A percentile compares a stretch with the other conserved stretches of the same genome.
Evolutionary conservation across 148 eudicot species (phyloP).

Genomic region (Vaccinium macrocarpon): DNA sequence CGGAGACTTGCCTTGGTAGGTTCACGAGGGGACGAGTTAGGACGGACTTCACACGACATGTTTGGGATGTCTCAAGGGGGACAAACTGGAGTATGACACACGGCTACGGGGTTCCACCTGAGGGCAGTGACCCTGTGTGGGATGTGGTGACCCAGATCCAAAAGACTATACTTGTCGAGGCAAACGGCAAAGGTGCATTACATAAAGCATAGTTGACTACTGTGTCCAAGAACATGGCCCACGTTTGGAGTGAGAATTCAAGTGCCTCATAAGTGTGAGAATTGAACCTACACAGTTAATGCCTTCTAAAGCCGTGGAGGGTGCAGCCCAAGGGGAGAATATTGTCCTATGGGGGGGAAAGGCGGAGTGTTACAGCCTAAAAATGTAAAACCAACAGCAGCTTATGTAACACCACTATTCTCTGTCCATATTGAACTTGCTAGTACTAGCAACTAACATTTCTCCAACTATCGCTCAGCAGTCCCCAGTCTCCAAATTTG

Average conservation of each 20-base stretch:
- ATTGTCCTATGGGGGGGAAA: background rate
- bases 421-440: slow-evolving; percentile 12
- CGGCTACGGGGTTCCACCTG: background rate
- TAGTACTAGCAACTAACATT: background rate
- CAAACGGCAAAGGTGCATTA: background rate
- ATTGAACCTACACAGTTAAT: background rate
- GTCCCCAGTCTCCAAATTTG: background rate
- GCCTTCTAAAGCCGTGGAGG: background rate
- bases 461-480: background rate
- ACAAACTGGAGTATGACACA: background rate
- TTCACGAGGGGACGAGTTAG: background rate
- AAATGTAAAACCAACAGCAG: background rate
- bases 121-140: background rate
- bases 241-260: background rate
- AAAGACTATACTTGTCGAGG: background rate
- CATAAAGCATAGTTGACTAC: background rate
- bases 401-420: background rate
- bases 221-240: background rate
- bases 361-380: background rate
- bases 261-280: background rate
- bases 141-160: background rate
- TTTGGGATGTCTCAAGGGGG: background rate
- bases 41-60: background rate
- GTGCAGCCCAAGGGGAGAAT: background rate
- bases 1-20: background rate